These are phyloP conservation scores for Umbelopsis ramanniana DNA, from an alignment of 192 early-diverging fungal species.

Conservation along the genomic window DNA sequence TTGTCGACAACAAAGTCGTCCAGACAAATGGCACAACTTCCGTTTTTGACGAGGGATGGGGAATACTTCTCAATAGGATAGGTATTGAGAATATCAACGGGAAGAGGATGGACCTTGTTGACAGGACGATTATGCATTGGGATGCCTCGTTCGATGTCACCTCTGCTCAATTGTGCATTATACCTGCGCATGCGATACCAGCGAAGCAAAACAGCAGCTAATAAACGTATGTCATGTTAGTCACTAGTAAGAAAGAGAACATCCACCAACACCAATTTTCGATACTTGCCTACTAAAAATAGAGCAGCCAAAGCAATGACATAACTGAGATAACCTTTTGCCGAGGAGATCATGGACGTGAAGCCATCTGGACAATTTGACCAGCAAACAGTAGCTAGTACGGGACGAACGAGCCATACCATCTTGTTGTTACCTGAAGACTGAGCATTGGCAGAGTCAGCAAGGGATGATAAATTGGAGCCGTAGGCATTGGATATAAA, in stretches of 20 bases:
- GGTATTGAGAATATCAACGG: slow-evolving; percentile 37
- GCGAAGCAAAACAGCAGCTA: slow-evolving; percentile 33
- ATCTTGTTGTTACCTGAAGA: background rate
- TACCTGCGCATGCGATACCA: slow-evolving; percentile 38
- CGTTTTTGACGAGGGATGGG: slow-evolving; percentile 33
- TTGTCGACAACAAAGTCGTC: slow-evolving; percentile 37
- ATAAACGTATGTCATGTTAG: background rate
- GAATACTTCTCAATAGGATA: slow-evolving; percentile 28
- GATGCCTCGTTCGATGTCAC: background rate
- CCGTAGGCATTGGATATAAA: slow-evolving; percentile 35
- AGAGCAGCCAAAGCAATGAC: slow-evolving; percentile 30
- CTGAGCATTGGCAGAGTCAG: background rate
- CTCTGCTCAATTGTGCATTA: background rate
- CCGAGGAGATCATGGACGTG: background rate
- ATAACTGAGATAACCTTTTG: slow-evolving; percentile 32
- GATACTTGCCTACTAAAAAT: slow-evolving; percentile 31
- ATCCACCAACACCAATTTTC: background rate
- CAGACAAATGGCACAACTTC: slow-evolving; percentile 42
- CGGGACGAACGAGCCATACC: slow-evolving; percentile 1
- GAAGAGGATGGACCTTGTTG: slow-evolving; percentile 26
- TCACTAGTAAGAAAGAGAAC: background rate
- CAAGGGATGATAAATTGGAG: background rate
- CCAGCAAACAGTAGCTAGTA: background rate
- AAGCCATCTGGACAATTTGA: background rate
- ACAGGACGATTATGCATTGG: slow-evolving; percentile 1